These are phyloP conservation scores for Phytophthora constricta DNA, from an alignment of 352 stramenopile genomes.

Conservation along the genomic window DNA sequence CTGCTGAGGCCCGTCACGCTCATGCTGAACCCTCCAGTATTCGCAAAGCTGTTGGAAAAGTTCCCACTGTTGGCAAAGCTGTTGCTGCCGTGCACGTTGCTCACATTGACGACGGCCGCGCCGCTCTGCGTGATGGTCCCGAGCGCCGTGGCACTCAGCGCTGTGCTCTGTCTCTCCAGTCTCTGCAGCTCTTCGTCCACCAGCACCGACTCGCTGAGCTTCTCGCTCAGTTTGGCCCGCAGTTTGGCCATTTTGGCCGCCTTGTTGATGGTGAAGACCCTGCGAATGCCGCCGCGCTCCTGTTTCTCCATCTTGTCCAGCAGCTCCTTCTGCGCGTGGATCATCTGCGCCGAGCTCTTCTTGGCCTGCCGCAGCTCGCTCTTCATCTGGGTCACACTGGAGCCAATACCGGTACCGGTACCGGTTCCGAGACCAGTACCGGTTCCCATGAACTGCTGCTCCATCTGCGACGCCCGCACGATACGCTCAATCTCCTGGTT, in stretches of 20 bases:
- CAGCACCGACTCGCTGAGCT: constrained; percentile 70
- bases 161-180: constrained; percentile 72
- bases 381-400: constrained; percentile 41
- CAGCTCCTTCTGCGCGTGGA: constrained; percentile 82
- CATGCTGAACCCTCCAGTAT: constrained; percentile 30
- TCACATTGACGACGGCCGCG: constrained; percentile 42
- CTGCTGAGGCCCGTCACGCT: constrained; percentile 25
- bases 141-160: constrained; percentile 65
- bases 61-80: constrained; percentile 3
- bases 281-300: constrained; percentile 64
- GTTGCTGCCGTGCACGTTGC: constrained; percentile 34
- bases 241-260: constrained; percentile 78
- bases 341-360: constrained; percentile 73
- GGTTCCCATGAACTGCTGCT: constrained; percentile 24
- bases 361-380: constrained; percentile 66
- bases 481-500: constrained; percentile 81
- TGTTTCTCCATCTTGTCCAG: constrained; percentile 85
- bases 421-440: constrained; percentile 24
- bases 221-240: constrained; percentile 70
- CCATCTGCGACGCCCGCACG: constrained; percentile 63
- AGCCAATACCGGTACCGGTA: constrained; percentile 14
- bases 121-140: constrained; percentile 44
- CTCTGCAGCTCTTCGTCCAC: constrained; percentile 72
- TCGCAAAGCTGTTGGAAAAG: constrained; percentile 26
- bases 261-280: constrained; percentile 77